phyloP scores from a whole-genome alignment of 805 yeast genomes.

The Candida qinlingensis region DNA sequence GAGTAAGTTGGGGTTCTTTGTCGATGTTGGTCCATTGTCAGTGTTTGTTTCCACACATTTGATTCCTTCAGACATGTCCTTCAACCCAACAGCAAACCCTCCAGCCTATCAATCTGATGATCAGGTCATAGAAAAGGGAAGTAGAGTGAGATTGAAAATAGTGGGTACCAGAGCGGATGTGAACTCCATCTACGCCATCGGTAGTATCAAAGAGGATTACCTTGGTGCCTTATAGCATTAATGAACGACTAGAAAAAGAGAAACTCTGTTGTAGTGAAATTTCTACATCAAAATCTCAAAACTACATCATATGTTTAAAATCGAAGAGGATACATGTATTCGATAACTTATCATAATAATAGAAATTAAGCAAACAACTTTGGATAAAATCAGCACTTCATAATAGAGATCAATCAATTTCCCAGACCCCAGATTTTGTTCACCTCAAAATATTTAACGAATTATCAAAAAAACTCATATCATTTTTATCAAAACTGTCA shows the following conservation, averaged over 20 bases:
- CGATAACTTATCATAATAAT: too few relatives aligned
- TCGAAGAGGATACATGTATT: too few relatives aligned
- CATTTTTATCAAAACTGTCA: neutral
- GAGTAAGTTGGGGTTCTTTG: slow-evolving; percentile 92
- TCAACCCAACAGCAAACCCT: slow-evolving; percentile 93
- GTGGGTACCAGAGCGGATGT: slow-evolving; percentile 98
- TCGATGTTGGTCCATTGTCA: slow-evolving; percentile 94
- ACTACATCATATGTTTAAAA: too few relatives aligned
- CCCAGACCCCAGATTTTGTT: too few relatives aligned
- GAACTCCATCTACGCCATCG: slow-evolving; percentile 94
- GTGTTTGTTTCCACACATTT: slow-evolving; percentile 93
- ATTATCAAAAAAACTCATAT: neutral
- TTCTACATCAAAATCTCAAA: too few relatives aligned
- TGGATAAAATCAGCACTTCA: too few relatives aligned
- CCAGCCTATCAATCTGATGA: slow-evolving; percentile 97
- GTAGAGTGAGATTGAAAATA: slow-evolving; percentile 88
- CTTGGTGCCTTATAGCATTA: slow-evolving; percentile 61
- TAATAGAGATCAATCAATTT: too few relatives aligned
- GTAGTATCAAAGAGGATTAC: slow-evolving; percentile 96
- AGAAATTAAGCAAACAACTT: too few relatives aligned
- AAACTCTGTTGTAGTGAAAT: too few relatives aligned
- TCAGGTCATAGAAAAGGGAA: slow-evolving; percentile 90
- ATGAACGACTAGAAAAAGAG: neutral
- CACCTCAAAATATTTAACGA: neutral
- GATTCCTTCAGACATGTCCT: slow-evolving; percentile 90